Base-by-base conservation (phyloP, 495 filamentous ascomycete species). In the Rostrohypoxylon terebratum region DNA sequence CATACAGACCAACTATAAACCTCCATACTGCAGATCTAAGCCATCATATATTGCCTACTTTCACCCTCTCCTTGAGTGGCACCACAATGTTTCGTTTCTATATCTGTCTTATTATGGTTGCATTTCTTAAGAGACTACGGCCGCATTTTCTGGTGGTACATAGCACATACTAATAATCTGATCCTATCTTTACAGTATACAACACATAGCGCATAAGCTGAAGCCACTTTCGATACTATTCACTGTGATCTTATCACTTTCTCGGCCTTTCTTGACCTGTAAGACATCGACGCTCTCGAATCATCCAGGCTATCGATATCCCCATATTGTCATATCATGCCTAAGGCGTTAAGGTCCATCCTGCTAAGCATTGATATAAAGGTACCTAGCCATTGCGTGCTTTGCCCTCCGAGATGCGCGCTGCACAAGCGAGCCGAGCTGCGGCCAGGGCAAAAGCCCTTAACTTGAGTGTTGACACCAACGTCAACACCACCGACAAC, bases 321-420 rank as follows among this genome's bases (percentile, higher is more conserved):
- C 28, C 51, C 3, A 54, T 54, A 18, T 16, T 5, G 34, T 16
- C 11, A 16, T 33, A 18, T 16, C 23, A 14, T n/a, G 1, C 21
- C n/a, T 5, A 10, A 14, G 18, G 20, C 47, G 21, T 25, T 9
- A 51, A 42, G 14, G n/a, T 51, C 10, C 5, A 48, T 2, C 20
- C 20, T 6, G 20, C 47, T 51, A 25, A 51, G 13, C 21, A 5
- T 51, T 9, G 4, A 28, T 51, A 13, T 51, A 4, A 23, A 11
- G 8, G 20, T 28, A 42, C 38, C 13, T 4, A n/a, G 38, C 1
- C 13, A 48, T 16, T 23, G 3, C 8, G 45, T 23, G 16, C 8
- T 2, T 18, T 10, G 20, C 4, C 1, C 8, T 2, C 33, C 14
- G 66, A 65, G 4, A 71, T 71, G 68, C 68, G 62, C n/a, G 36